Conservation (phyloP, 179 eudicot species). For the Heliamphora pulchella region DNA sequence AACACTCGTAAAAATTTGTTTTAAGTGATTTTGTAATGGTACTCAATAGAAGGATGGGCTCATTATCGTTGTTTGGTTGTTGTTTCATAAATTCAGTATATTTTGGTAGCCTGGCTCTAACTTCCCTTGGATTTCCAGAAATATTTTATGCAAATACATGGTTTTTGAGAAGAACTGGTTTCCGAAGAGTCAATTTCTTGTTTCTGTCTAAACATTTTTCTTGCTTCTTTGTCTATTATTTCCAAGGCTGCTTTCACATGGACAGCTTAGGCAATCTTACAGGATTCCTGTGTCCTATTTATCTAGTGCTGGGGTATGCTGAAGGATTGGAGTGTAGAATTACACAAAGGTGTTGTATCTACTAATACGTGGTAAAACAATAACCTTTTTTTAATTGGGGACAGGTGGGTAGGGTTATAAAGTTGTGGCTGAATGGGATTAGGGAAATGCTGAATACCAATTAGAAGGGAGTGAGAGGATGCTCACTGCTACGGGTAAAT, state of each 20-base stretch:
- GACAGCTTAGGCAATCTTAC: background rate
- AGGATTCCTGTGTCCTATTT: background rate
- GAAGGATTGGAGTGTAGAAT: background rate
- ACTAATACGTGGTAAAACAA: background rate
- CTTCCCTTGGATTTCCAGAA: background rate
- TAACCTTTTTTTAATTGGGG: no score
- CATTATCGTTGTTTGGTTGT: background rate
- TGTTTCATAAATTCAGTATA: background rate
- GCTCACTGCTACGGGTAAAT: background rate
- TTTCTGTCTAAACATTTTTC: background rate
- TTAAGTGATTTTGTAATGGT: background rate
- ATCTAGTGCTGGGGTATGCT: background rate
- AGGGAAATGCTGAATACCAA: background rate
- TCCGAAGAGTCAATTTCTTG: background rate
- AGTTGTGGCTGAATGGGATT: background rate
- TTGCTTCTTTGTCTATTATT: background rate
- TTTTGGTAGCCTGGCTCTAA: background rate
- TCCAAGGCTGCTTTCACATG: background rate
- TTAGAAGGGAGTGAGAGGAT: background rate
- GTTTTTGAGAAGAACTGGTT: background rate
- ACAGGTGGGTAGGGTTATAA: background rate
- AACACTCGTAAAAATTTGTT: background rate
- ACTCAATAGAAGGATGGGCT: slow-evolving; percentile 1
- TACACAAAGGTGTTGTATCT: no score
- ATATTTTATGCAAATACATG: background rate